Evolutionary conservation across 2,329 filamentous ascomycete species (phyloP), one percentile per base, ranked within the genome.

Genomic region (Ophiocordyceps camponoti-saundersi): DNA sequence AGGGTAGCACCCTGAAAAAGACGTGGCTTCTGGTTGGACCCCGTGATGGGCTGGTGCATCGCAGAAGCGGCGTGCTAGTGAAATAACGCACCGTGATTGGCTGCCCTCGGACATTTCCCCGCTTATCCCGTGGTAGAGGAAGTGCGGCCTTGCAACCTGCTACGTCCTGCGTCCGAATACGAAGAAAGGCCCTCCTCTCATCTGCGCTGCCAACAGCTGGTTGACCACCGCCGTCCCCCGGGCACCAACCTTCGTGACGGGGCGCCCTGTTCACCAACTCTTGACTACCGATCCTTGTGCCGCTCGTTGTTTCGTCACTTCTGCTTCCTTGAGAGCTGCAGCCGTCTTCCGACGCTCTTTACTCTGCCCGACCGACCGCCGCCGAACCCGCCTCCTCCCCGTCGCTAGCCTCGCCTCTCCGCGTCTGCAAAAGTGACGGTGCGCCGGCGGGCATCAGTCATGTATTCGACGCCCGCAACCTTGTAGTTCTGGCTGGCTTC

Each of bases 401-500:
- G 36, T 40, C 36, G 36, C 6, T 18, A n/a, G n/a, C n/a, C n/a
- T 40, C 36, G 36, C 36, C 36, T 40, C 36, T 40, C 50, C 43
- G 47, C 48, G 52, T 53, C 52, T 45, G 51, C 52, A 46, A 52
- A 52, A 55, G 23, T 20, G 54, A 55, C 50, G 53, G 49, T 52
- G 56, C 55, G 53, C 52, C 51, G 54, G 52, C 55, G 53, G 54
- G 52, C 50, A 48, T 53, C 60, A 64, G 68, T 67, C 66, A 71
- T 71, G 68, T 68, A 65, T 69, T 56, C 60, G 57, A 58, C 57
- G 60, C 57, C 60, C 59, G 60, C 59, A 57, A 57, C 57, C 56
- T 61, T 68, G 56, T 71, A 70, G 68, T 66, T 63, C 63, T 68
- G 68, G 68, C 67, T 59, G 67, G 68, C 67, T 59, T 54, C 58